Conservation (phyloP, 495 filamentous ascomycete species). For the Rusavskia elegans region DNA sequence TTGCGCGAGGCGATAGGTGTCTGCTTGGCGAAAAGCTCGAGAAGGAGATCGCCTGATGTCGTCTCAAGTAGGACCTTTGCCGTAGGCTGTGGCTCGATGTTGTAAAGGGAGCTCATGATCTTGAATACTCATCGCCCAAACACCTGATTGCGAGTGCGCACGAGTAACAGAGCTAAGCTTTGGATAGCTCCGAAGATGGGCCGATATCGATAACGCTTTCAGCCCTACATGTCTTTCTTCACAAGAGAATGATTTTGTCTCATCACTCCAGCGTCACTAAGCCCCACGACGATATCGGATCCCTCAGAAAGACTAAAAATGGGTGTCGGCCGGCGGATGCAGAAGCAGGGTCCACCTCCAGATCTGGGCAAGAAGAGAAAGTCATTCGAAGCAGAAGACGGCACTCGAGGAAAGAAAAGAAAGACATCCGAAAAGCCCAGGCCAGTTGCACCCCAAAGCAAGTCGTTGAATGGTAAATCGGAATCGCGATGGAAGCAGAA, state of each 20-base stretch:
- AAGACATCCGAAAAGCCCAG: conserved; percentile 18
- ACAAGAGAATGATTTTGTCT: too few species aligned
- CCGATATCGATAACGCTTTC: too few species aligned
- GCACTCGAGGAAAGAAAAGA: conserved; percentile 30
- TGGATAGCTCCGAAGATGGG: too few species aligned
- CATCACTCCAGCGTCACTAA: too few species aligned
- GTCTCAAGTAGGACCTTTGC: conserved; percentile 83
- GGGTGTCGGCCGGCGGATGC: conserved; percentile 83
- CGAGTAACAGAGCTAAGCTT: neutral
- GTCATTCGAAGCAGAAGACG: conserved; percentile 34
- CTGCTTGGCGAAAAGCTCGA: conserved; percentile 90
- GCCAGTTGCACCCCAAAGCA: conserved; percentile 16
- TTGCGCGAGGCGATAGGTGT: conserved; percentile 81
- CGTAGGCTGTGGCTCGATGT: conserved; percentile 83
- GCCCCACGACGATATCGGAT: neutral
- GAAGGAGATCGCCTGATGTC: conserved; percentile 68
- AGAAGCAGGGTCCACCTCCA: conserved; percentile 81
- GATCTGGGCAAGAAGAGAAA: conserved; percentile 73
- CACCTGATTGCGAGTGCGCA: neutral
- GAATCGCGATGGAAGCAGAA: conserved; percentile 14
- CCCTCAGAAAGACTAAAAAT: conserved; percentile 25
- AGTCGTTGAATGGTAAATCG: conserved; percentile 13
- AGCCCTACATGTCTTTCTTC: too few species aligned
- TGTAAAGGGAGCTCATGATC: conserved; percentile 74
- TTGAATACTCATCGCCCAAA: neutral